Evolutionary conservation across 768 basidiomycete genomes (phyloP), one percentile per base, ranked within the genome.

Genomic region (Auricularia auricula-judae): DNA sequence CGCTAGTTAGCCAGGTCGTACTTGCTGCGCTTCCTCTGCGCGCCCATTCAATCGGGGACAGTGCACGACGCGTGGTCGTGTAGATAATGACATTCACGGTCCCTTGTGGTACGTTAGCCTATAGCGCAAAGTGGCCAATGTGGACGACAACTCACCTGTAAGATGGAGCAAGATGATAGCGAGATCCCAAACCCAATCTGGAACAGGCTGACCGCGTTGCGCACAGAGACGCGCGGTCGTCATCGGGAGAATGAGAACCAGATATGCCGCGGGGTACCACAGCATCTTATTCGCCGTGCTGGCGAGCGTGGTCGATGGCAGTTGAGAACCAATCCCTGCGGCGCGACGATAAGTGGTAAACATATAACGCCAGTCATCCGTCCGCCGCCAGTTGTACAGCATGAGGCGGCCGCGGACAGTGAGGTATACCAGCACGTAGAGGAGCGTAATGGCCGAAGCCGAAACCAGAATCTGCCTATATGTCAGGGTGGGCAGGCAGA

Each of bases 221-320:
- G 18, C 47, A 18, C 47, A 51, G 56, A 64, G 51, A 14, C 63
- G 63, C 18, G 63, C 21, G 12, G 58, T 64, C 23, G 63, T 56
- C 34, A 64, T 59, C 54, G 63, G 63, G 63, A 64, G 63, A 21
- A 64, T 64, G 53, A 64, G 23, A 18, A 64, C 54, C 29, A 64
- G 51, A 53, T 64, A 64, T 16, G 58, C 63, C 51, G 58, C 43
- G 8, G 63, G 63, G 23, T 64, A 64, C 63, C 63, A 64, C 3
- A 64, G 54, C 63, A 64, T 64, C 36, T 64, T 64, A 35, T 56
- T 58, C 44, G 63, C 63, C 8, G 34, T 18, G 51, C 18, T 35
- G n/a, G 53, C 63, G 36, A 29, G 51, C 63, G 54, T 35, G 33
- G 47, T 53, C 54, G 53, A 64, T 59, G 33, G 63, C 53, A 35